phyloP scores from a whole-genome alignment of 192 early-diverging fungal genomes.

The Spinellus fusiger region DNA sequence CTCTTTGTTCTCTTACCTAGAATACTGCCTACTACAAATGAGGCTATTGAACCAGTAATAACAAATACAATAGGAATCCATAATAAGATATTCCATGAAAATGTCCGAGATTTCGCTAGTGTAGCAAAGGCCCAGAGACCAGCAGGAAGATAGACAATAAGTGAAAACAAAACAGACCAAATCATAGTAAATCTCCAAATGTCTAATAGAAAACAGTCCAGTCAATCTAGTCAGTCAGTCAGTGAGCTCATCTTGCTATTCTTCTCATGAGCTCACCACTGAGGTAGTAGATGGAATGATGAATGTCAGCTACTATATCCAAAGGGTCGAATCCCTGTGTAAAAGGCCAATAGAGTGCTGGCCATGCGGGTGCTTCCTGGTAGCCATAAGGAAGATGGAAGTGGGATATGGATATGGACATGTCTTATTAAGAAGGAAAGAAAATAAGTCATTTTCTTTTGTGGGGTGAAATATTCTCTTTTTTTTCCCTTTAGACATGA shows the following conservation, averaged over 20 bases:
- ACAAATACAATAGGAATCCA: conserved; percentile 33
- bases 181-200: conserved; percentile 54
- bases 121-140: conserved; percentile 43
- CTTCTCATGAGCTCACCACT: conserved; percentile 21
- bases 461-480: no score
- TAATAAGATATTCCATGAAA: conserved; percentile 22
- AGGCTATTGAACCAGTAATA: conserved; percentile 30
- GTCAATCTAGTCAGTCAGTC: not conserved
- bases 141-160: conserved; percentile 52
- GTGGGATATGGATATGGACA: no score
- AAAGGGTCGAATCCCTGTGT: conserved; percentile 29
- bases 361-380: conserved; percentile 38
- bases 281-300: conserved; percentile 39
- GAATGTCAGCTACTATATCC: conserved; percentile 28
- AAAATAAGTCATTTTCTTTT: no score
- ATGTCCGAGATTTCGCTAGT: conserved; percentile 28
- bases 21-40: conserved; percentile 39
- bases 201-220: conserved; percentile 32
- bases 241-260: not conserved
- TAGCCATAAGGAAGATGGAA: conserved; percentile 35
- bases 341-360: conserved; percentile 51
- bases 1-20: conserved; percentile 32
- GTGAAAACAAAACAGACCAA: conserved; percentile 58
- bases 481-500: no score
- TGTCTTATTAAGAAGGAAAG: no score